These are phyloP conservation scores for Papiliotrema laurentii DNA, from an alignment of 1,284 basidiomycete genomes.

Conservation along the genomic window DNA sequence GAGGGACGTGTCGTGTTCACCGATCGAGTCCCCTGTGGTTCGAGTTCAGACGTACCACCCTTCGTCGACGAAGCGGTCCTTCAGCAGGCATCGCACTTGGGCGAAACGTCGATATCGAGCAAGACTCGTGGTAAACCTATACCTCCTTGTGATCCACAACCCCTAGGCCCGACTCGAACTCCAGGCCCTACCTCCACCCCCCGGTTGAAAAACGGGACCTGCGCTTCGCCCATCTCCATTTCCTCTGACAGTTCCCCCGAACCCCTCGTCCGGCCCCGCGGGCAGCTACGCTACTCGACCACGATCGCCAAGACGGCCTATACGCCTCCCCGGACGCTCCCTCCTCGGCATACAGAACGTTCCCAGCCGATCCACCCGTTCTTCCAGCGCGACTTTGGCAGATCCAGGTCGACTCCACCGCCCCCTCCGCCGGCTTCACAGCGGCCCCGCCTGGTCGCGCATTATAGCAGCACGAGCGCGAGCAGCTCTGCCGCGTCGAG, in stretches of 20 bases:
- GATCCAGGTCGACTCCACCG: slow-evolving; percentile 2
- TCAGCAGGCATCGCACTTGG: no score
- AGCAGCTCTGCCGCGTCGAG: not conserved
- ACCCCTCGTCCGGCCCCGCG: slow-evolving; percentile 15
- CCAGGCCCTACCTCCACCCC: not conserved
- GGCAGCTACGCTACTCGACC: slow-evolving; percentile 11
- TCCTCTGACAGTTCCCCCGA: slow-evolving; percentile 10
- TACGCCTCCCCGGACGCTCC: slow-evolving; percentile 14
- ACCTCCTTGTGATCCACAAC: no score
- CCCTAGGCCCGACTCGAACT: not conserved
- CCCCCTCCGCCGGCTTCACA: slow-evolving; percentile 11
- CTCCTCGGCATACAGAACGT: not conserved
- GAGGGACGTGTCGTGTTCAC: slow-evolving; percentile 4
- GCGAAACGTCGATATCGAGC: no score
- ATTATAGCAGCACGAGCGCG: slow-evolving; percentile 15
- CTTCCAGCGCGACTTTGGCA: slow-evolving; percentile 10
- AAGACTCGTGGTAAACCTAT: no score
- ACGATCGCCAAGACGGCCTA: slow-evolving; percentile 20
- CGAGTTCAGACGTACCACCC: not conserved
- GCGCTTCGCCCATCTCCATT: slow-evolving; percentile 20
- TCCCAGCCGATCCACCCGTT: slow-evolving; percentile 25
- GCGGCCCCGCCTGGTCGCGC: slow-evolving; percentile 21
- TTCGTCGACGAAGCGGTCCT: no score
- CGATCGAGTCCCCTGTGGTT: not conserved
- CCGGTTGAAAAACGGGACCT: slow-evolving; percentile 8